Percentiles rank a stretch among this genome's conserved stretches.
Conservation (phyloP, 2,329 filamentous ascomycete species). For the Fonsecaea erecta region DNA sequence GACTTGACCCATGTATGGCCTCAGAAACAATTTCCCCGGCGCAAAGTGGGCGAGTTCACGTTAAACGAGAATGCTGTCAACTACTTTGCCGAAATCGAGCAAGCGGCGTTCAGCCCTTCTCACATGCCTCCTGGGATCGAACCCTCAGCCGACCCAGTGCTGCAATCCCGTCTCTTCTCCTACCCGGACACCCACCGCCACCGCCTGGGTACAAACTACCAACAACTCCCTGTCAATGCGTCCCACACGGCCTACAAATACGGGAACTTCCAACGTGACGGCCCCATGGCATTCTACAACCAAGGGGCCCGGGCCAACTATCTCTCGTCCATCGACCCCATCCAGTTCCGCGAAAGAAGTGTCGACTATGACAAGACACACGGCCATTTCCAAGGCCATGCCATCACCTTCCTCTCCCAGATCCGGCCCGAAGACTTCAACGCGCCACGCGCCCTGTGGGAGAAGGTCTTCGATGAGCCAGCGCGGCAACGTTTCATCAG, state of each 20-base stretch:
- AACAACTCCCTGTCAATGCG: conserved; percentile 67
- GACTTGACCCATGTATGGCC: conserved; percentile 62
- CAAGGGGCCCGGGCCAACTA: conserved; percentile 65
- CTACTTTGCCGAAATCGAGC: conserved; percentile 71
- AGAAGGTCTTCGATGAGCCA: conserved; percentile 64
- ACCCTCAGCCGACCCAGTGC: conserved; percentile 70
- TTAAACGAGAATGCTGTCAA: conserved; percentile 63
- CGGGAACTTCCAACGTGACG: conserved; percentile 74
- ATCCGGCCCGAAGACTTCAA: conserved; percentile 58
- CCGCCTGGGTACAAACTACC: conserved; percentile 67
- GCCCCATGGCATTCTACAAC: conserved; percentile 70
- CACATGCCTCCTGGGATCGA: conserved; percentile 71
- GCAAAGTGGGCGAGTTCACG: conserved; percentile 59
- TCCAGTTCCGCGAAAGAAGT: conserved; percentile 53
- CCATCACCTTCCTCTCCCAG: conserved; percentile 57
- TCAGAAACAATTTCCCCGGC: conserved; percentile 57
- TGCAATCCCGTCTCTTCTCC: conserved; percentile 72
- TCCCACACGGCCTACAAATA: conserved; percentile 55
- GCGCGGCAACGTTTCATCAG: conserved; percentile 63
- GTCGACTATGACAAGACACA: conserved; percentile 57
- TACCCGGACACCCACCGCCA: conserved; percentile 71
- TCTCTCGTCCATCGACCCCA: conserved; percentile 58
- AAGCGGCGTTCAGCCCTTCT: conserved; percentile 70
- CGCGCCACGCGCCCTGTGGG: conserved; percentile 63
- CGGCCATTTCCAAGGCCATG: conserved; percentile 55